Evolutionary conservation across 139 green algal genomes (phyloP).

Genomic region (Trebouxia sp.): DNA sequence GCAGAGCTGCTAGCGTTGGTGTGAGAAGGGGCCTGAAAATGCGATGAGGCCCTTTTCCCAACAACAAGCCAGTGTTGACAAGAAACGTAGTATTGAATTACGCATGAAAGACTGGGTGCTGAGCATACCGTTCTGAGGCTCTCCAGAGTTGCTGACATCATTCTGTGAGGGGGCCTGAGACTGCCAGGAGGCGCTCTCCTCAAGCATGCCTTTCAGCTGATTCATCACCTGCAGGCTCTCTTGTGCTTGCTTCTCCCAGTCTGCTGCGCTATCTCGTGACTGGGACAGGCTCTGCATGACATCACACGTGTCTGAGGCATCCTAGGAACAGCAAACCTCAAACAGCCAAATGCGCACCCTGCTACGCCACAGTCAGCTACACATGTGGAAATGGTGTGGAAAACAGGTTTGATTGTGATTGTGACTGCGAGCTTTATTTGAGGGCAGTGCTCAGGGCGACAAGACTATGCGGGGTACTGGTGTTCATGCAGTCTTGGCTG

Average conservation of each 20-base stretch:
- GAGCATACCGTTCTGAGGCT: too few relatives aligned
- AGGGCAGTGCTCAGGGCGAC: neutral
- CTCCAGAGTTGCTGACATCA: neutral
- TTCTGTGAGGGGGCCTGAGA: neutral
- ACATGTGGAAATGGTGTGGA: too few relatives aligned
- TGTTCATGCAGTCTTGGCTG: neutral
- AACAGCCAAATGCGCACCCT: too few relatives aligned
- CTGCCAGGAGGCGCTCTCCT: constrained; percentile 66
- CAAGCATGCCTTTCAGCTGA: constrained; percentile 70
- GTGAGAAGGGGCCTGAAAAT: too few relatives aligned
- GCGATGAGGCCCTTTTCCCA: too few relatives aligned
- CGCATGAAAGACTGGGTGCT: too few relatives aligned
- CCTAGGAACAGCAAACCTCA: neutral
- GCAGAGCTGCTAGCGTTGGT: too few relatives aligned
- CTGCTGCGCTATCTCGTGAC: neutral
- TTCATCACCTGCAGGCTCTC: constrained; percentile 52
- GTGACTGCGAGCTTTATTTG: neutral
- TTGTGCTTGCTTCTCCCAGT: constrained; percentile 66
- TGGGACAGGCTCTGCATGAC: neutral
- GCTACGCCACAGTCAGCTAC: too few relatives aligned
- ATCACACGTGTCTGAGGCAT: neutral
- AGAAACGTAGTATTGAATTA: too few relatives aligned
- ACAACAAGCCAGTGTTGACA: too few relatives aligned
- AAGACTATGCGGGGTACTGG: neutral
- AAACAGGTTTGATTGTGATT: neutral